These are phyloP conservation scores for Acanthamoeba sp. DNA, from an alignment of 208 protist species.

Conservation along the genomic window DNA sequence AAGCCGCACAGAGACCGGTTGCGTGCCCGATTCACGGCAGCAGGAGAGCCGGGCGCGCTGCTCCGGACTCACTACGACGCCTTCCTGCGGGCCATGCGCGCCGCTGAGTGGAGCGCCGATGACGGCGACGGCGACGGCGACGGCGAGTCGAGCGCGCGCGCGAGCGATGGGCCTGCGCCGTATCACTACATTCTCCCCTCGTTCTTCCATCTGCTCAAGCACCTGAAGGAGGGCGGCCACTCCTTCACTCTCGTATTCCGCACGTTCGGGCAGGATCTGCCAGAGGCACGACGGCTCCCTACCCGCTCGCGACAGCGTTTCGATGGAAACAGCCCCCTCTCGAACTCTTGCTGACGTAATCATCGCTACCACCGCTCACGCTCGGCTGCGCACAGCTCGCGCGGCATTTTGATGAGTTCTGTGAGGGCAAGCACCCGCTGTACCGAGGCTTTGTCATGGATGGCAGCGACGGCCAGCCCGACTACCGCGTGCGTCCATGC, in stretches of 20 bases:
- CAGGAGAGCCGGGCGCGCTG: background rate
- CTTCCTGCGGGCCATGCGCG: background rate
- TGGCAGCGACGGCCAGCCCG: conserved; percentile 4
- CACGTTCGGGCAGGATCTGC: conserved; percentile 52
- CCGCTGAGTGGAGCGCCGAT: background rate
- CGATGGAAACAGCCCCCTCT: no score
- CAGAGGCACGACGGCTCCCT: background rate
- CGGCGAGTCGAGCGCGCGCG: background rate
- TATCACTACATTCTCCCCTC: conserved; percentile 55
- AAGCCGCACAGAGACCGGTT: background rate
- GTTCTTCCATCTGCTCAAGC: background rate
- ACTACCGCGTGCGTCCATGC: background rate
- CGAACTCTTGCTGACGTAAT: no score
- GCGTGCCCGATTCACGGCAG: background rate
- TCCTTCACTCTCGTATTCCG: conserved; percentile 71
- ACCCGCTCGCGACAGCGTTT: background rate
- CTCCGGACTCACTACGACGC: background rate
- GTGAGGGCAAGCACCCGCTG: conserved; percentile 38
- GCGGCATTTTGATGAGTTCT: conserved; percentile 49
- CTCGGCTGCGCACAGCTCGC: background rate
- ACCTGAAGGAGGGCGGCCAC: background rate
- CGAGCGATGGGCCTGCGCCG: background rate
- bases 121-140: background rate
- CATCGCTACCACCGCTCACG: no score
- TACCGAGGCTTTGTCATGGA: conserved; percentile 29